Evolutionary conservation across 345 rosid species (phyloP), one percentile per base, ranked within the genome.

Genomic region (Iberis pinnata): DNA sequence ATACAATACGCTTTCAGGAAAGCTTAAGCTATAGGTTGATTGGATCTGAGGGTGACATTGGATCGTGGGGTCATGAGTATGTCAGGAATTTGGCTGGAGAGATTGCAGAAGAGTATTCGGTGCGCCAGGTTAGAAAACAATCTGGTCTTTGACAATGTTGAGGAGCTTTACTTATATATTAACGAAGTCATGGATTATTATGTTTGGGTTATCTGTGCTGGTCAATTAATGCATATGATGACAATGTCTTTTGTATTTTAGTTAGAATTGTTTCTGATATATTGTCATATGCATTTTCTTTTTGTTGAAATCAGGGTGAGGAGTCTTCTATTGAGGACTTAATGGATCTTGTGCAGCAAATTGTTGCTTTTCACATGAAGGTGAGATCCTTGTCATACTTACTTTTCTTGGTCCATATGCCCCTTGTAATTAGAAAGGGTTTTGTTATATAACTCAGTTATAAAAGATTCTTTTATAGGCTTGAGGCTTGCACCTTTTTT

Each of bases 31-130:
- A 80, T 75, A 78, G 94, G 75, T 73, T 93, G 68, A 43, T 77
- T 68, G 99, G 99, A 56, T 71, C 95, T 8, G 89, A 72, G 67
- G 87, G 87, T 58, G 99, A 93, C 67, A 83, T 93, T 37, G 97
- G 94, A 67, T 93, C 95, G 1, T 93, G 95, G 97, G 99, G 95
- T 29, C 97, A 93, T 54, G 95, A 86, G 67, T 88, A 93, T 71
- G 99, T 93, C 35, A 82, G 96, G 86, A 92, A 88, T 68, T 72
- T 92, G 71, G 95, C 95, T 4, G 88, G 97, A 44, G 99, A 93
- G 80, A 82, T 86, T 67, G 68, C 81, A 8, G 72, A 79, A 61
- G 99, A 88, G 66, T 82, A 81, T 75, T 47, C 76, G 8, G 78
- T 72, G 67, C 78, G 87, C 24, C 89, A 77, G 89, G 97, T 88